Conservation (phyloP, 2,329 filamentous ascomycete genomes). For the Fusarium hostae region DNA sequence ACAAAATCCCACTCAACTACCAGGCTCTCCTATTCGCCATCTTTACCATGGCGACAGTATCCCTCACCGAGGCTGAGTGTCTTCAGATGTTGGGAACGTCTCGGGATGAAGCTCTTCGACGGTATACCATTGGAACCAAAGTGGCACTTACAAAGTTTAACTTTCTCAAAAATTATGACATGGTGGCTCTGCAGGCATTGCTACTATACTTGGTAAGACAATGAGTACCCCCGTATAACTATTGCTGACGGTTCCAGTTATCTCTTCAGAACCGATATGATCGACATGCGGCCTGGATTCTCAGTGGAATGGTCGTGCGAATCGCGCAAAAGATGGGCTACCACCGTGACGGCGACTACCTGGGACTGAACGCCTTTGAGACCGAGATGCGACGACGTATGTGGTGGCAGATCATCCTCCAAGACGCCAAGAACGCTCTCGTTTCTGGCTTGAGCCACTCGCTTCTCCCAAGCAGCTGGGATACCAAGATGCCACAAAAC, state of each 20-base stretch:
- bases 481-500: conserved; percentile 66
- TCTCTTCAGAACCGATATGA: conserved; percentile 69
- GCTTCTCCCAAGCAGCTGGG: conserved; percentile 63
- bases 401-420: conserved; percentile 73
- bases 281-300: conserved; percentile 68
- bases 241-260: conserved; percentile 52
- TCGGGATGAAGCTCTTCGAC: conserved; percentile 61
- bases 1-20: conserved; percentile 64
- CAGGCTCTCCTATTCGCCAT: conserved; percentile 74
- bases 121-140: conserved; percentile 64
- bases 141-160: conserved; percentile 61
- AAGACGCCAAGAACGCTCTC: conserved; percentile 67
- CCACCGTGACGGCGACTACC: conserved; percentile 68
- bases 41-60: conserved; percentile 69
- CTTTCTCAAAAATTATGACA: conserved; percentile 69
- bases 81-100: conserved; percentile 61
- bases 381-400: conserved; percentile 74
- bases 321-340: conserved; percentile 76
- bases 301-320: conserved; percentile 70
- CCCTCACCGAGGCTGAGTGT: conserved; percentile 67
- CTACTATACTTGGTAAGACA: conserved; percentile 64
- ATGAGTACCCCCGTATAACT: background rate
- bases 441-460: conserved; percentile 67
- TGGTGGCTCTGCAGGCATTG: conserved; percentile 68
- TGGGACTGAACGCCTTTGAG: conserved; percentile 70